Conservation (phyloP, 805 yeast species). For the Aciculoconidium aculeatum region DNA sequence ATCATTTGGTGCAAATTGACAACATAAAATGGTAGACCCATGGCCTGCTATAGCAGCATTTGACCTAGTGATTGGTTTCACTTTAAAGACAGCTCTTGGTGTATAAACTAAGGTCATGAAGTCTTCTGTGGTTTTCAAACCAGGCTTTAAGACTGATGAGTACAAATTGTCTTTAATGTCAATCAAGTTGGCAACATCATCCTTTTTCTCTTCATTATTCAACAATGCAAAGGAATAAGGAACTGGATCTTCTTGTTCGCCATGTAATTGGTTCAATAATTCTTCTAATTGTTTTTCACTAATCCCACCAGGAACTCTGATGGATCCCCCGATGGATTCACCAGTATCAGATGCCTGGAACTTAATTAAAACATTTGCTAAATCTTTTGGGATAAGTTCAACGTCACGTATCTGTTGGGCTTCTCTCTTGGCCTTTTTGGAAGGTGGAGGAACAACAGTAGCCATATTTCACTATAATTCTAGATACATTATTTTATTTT, state of each 20-base stretch:
- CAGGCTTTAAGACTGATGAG: constrained; percentile 77
- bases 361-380: constrained; percentile 82
- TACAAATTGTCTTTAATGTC: constrained; percentile 79
- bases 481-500: no score
- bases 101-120: constrained; percentile 85
- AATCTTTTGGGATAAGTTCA: constrained; percentile 63
- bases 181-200: constrained; percentile 39
- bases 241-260: constrained; percentile 70
- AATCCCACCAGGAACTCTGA: constrained; percentile 88
- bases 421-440: constrained; percentile 77
- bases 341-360: constrained; percentile 95
- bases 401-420: constrained; percentile 81
- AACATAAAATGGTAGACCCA: constrained; percentile 86
- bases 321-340: constrained; percentile 72
- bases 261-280: constrained; percentile 72
- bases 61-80: constrained; percentile 82
- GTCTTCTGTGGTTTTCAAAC: constrained; percentile 86
- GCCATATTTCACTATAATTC: constrained; percentile 68
- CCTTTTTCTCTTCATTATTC: constrained; percentile 26
- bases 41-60: constrained; percentile 94
- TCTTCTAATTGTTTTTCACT: constrained; percentile 84
- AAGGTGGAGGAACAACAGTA: constrained; percentile 87
- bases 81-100: constrained; percentile 93
- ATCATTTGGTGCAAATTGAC: constrained; percentile 89
- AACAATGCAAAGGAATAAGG: constrained; percentile 83